Evolutionary conservation across 2,329 filamentous ascomycete genomes (phyloP).

Genomic region (Hypoxylon sp.): DNA sequence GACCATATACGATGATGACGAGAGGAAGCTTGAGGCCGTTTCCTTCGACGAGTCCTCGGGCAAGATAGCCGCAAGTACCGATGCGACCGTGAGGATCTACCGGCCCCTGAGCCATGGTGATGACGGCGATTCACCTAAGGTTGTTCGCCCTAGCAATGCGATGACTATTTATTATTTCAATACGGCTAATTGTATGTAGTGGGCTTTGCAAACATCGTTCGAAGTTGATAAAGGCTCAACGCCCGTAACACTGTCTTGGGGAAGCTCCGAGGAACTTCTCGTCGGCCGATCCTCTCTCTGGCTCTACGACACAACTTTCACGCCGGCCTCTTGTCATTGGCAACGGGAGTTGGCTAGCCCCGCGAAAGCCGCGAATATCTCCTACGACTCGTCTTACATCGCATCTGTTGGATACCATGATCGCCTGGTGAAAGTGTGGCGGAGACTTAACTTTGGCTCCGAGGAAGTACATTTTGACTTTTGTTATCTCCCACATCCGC

Average conservation of each 20-base stretch:
- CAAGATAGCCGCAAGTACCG: constrained; percentile 84
- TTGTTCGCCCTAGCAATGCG: constrained; percentile 57
- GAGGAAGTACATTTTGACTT: constrained; percentile 91
- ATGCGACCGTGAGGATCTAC: constrained; percentile 79
- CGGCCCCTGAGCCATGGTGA: constrained; percentile 79
- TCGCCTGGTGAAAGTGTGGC: constrained; percentile 92
- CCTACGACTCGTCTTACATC: constrained; percentile 88
- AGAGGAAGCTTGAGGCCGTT: constrained; percentile 77
- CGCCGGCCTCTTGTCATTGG: constrained; percentile 75
- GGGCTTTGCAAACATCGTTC: constrained; percentile 75
- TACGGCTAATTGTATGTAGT: constrained; percentile 60
- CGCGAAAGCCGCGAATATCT: constrained; percentile 81
- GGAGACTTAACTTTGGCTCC: constrained; percentile 84
- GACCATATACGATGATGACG: constrained; percentile 89
- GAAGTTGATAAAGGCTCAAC: constrained; percentile 66
- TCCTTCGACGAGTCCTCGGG: constrained; percentile 85
- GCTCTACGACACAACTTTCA: constrained; percentile 71
- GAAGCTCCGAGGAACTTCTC: constrained; percentile 85
- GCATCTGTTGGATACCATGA: constrained; percentile 85
- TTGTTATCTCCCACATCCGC: constrained; percentile 88
- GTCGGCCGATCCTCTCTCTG: constrained; percentile 79
- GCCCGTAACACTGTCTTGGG: constrained; percentile 80
- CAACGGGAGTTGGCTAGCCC: constrained; percentile 79
- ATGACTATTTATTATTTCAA: constrained; percentile 16
- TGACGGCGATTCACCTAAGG: constrained; percentile 75